Evolutionary conservation across 2,329 filamentous ascomycete genomes (phyloP), one percentile per base, ranked within the genome.

Genomic region (Xylariales sp.): DNA sequence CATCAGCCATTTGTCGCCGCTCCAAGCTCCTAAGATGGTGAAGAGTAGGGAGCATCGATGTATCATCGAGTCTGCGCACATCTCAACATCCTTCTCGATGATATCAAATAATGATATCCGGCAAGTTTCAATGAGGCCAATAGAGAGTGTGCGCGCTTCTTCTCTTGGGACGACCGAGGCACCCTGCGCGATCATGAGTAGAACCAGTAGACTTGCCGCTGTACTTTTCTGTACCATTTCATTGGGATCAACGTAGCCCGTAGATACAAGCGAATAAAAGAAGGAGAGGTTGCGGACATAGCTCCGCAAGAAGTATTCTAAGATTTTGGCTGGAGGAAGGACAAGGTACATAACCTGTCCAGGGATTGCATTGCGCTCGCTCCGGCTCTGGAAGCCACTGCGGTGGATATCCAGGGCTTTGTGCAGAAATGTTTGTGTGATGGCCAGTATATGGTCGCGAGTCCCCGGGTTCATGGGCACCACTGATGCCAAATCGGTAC

Each of bases 1-100:
- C 90, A 92, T 92, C 71, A 91, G 88, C 89, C 90, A 92, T 79
- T 92, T 92, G 77, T 92, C 90, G 53, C 90, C 90, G 75, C 90
- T 91, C 90, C 90, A 93, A 1, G 89, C 89, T 7, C 89, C 90
- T 32, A 91, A 84, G 1, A 90, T 84, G 1, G 87, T 91, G 76
- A 91, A 91, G 3, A 92, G 84, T 12, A 92, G 80, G 0, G 90
- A 90, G 55, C 89, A 89, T 46, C 89, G 85, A 52, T 92, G 82
- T 0, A 90, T 86, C 3, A 87, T 85, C 0, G 87, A 87, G 74
- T 92, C 89, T 1, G 88, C 86, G 12, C 88, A 87, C 80, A 92
- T 84, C 77, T 90, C 87, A 56, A 91, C 86, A 72, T 92, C 89
- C 76, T 90, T 91, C 79, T 92, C 90, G 59, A 92, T 90, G 5